phyloP scores from a whole-genome alignment of 371 early-diverging fungal species.

The Circinella umbellata region DNA sequence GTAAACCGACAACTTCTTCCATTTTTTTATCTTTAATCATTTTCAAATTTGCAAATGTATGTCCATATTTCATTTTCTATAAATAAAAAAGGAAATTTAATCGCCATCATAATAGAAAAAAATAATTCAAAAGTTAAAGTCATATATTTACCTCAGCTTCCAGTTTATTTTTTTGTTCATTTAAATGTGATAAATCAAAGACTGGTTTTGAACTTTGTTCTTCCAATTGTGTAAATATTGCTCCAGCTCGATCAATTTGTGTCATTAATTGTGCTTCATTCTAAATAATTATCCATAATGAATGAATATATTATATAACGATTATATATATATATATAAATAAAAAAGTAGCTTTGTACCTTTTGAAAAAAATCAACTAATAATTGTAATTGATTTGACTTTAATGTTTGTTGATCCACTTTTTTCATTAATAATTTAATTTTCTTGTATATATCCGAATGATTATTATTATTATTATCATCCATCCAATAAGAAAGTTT shows the following conservation, averaged over 20 bases:
- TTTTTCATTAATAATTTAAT: slow-evolving; percentile 18
- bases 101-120: not conserved
- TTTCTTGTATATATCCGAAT: slow-evolving; percentile 15
- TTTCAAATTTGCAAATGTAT: slow-evolving; percentile 45
- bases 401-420: slow-evolving; percentile 8
- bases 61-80: slow-evolving; percentile 41
- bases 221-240: slow-evolving; percentile 81
- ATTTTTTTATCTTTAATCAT: slow-evolving; percentile 41
- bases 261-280: slow-evolving; percentile 65
- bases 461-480: not conserved
- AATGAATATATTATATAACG: no score
- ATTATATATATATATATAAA: no score
- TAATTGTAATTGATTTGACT: slow-evolving; percentile 21
- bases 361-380: slow-evolving; percentile 27
- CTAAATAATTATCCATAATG: not conserved
- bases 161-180: slow-evolving; percentile 76
- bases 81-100: not conserved
- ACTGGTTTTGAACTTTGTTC: slow-evolving; percentile 79
- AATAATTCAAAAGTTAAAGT: no score
- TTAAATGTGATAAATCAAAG: slow-evolving; percentile 70
- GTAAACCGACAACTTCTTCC: slow-evolving; percentile 34
- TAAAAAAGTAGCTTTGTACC: slow-evolving; percentile 3
- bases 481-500: slow-evolving; percentile 13
- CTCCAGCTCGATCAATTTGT: slow-evolving; percentile 84
- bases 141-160: slow-evolving; percentile 61